Percentiles rank a stretch among this genome's conserved stretches.
phyloP scores from a whole-genome alignment of 2,329 filamentous ascomycete genomes.

The Penicillium sp. region DNA sequence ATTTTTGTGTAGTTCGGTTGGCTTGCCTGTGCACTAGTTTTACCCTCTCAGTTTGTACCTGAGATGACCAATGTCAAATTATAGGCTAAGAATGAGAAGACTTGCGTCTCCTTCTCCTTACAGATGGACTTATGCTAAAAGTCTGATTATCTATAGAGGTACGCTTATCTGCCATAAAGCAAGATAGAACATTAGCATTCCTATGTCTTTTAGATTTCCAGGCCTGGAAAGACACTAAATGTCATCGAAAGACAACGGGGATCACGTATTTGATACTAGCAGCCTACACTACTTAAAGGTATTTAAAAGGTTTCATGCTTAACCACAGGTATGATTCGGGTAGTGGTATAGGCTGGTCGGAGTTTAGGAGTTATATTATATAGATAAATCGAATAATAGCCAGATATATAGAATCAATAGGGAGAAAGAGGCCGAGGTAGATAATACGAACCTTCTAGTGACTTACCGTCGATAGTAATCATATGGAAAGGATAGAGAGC shows the following conservation, averaged over 20 bases:
- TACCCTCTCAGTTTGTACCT: not conserved
- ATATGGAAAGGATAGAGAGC: not conserved
- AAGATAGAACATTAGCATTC: too few species aligned
- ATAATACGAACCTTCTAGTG: not conserved
- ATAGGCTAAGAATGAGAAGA: too few species aligned
- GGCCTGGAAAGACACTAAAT: too few species aligned
- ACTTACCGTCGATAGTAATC: not conserved
- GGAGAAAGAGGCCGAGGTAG: not conserved
- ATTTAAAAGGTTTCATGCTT: not conserved
- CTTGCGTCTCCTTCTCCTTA: too few species aligned
- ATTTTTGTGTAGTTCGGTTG: too few species aligned
- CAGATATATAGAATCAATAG: not conserved
- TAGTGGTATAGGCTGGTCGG: not conserved
- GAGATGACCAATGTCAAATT: too few species aligned
- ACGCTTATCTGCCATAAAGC: too few species aligned
- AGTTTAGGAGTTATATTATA: not conserved
- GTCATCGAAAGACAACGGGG: too few species aligned
- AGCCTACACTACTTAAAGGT: too few species aligned
- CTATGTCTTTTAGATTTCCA: not conserved
- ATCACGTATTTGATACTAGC: too few species aligned
- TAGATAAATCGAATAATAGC: not conserved
- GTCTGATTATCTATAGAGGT: too few species aligned
- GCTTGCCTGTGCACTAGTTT: too few species aligned
- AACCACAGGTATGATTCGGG: not conserved
- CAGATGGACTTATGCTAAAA: not conserved